Evolutionary conservation across 2,329 filamentous ascomycete genomes (phyloP), one percentile per base, ranked within the genome.

Genomic region (Xylariaceae sp.): DNA sequence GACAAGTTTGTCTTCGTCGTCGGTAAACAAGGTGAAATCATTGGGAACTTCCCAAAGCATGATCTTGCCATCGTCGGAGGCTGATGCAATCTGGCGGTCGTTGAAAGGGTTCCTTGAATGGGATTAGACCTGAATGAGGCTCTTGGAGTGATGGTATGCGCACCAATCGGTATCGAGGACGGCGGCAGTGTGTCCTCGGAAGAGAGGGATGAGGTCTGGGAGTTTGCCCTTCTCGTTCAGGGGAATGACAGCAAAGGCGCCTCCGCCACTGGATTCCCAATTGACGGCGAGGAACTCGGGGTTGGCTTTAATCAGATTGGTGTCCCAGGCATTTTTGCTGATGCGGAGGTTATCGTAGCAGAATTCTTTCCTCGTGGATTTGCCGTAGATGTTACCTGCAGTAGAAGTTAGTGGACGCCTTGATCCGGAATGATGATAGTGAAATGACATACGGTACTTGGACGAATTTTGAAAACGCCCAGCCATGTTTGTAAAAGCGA

Each of bases 251-350:
- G 93, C 93, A 65, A 98, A 97, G 59, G 93, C 92, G 64, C 93
- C 93, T 62, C 93, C 93, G 53, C 93, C 93, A 66, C 89, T 88
- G 32, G 93, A 79, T 71, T 98, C 92, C 93, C 93, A 98, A 77
- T 98, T 98, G 73, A 98, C 91, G 5, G 93, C 86, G 58, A 98
- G 79, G 68, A 93, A 97, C 69, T 95, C 85, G 40, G 93, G 91
- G 69, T 98, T 98, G 67, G 83, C 93, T 85, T 97, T 97, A 73
- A 97, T 80, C 64, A 98, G 75, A 74, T 98, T 98, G 63, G 91
- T 96, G 70, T 98, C 93, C 93, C 93, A 98, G 45, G 93, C 93
- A 83, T 98, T 98, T 71, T 86, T 88, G 64, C 90, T 96, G 70
- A 98, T 89, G 67, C 89, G 88, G 58, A 98, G 76, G 70, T 97